Percentiles rank a stretch among this genome's conserved stretches.
Evolutionary conservation across 73 alveolate species (phyloP).

Genomic region (Paraurostyla sp.): DNA sequence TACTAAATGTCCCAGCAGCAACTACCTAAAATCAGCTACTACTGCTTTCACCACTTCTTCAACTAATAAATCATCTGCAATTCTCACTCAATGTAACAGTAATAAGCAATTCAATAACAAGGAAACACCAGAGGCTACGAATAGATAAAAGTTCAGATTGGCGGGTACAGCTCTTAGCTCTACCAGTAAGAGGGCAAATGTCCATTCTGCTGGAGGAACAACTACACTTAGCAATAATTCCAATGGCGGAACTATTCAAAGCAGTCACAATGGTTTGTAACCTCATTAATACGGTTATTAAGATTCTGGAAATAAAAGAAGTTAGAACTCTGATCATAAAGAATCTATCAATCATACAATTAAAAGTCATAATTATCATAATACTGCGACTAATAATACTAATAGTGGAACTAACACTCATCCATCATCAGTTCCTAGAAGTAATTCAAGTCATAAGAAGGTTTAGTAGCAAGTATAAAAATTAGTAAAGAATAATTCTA

Average conservation of each 20-base stretch:
- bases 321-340: constrained; percentile 27
- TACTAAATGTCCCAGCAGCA: constrained; percentile 24
- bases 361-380: not conserved
- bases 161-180: constrained; percentile 37
- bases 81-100: constrained; percentile 22
- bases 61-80: constrained; percentile 31
- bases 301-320: constrained; percentile 24
- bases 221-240: constrained; percentile 36
- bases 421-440: constrained; percentile 49
- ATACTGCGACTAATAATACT: not conserved
- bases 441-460: constrained; percentile 21
- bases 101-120: constrained; percentile 21
- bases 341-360: not conserved
- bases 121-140: constrained; percentile 35
- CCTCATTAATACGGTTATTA: constrained; percentile 8
- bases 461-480: not conserved
- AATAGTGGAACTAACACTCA: constrained; percentile 48
- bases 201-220: constrained; percentile 30
- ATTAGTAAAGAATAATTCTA: constrained; percentile 5
- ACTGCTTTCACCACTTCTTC: constrained; percentile 39
- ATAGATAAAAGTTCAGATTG: constrained; percentile 13
- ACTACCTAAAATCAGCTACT: constrained; percentile 4
- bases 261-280: not conserved
- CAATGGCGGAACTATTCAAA: constrained; percentile 4
- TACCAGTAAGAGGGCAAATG: constrained; percentile 3